Base-by-base conservation (phyloP, 441 rosid species). In the Gossypium trilobum region DNA sequence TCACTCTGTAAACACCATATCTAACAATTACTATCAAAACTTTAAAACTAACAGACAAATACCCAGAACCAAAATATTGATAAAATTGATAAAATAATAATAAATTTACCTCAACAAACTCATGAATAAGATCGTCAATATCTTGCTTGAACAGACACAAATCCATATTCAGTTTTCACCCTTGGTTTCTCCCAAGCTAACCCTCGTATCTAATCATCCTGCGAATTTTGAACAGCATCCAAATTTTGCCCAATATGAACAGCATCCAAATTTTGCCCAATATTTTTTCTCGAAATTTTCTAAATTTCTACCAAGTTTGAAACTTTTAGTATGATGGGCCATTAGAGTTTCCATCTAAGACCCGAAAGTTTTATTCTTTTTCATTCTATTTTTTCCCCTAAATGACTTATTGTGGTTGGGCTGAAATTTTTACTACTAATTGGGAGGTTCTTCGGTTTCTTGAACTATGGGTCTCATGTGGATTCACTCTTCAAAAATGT, bases 121-220 rank as follows among this genome's bases (percentile, higher is more conserved):
- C 89, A 14, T 79, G 44, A 42, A 92, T 83, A 29, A 89, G 90
- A 62, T 88, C 92, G 75, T 93, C 91, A 22, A 91, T 86, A 80
- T 93, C 98, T 74, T 42, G 76, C 81, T 91, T 88, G 83, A 88
- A 87, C 0, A 84, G 82, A 71, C 87, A 78, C 19, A 90, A 83
- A 74, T 81, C 81, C 87, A 85, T 83, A 23, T 39, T 51, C 31
- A 27, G 42, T 25, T 69, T 56, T 51, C n/a, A 70, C 29, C 14
- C 20, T 5, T 11, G 42, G 4, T 2, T 16, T 33, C 52, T 50
- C 54, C 1, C 16, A 2, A 66, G 36, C 39, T 46, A 23, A 2
- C 36, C 56, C 27, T 23, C n/a, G 25, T n/a, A 27, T 23, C 1
- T 64, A 19, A 19, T 64, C 52, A 39, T 64, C 51, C 16, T 8